Percentiles rank a stretch among this genome's conserved stretches.
These are phyloP conservation scores for Acer yangbiense DNA, from an alignment of 345 rosid species.

Conservation along the genomic window DNA sequence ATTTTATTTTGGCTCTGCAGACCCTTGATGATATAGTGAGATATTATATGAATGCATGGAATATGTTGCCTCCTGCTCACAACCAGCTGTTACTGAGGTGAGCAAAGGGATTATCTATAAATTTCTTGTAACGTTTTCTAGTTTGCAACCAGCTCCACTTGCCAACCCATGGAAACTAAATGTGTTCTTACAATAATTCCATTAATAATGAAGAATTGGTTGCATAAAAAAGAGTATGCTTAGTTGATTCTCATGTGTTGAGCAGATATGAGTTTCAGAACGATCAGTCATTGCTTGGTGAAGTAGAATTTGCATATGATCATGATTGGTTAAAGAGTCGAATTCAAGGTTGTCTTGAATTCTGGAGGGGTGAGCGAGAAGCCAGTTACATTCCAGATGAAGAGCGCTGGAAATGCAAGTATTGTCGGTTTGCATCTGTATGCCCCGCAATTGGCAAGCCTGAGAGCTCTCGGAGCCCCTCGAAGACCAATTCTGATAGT, in stretches of 20 bases:
- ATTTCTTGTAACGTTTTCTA: neutral
- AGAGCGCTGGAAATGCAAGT: constrained; percentile 84
- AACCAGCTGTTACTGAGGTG: constrained; percentile 61
- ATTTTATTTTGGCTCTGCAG: constrained; percentile 40
- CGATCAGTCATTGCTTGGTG: constrained; percentile 66
- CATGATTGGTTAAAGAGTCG: constrained; percentile 53
- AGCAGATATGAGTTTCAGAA: constrained; percentile 76
- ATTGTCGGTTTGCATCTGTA: constrained; percentile 52
- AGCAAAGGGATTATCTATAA: constrained; percentile 3
- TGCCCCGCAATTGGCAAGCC: constrained; percentile 44
- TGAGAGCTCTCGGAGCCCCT: constrained; percentile 17
- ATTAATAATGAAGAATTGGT: no score
- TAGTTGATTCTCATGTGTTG: neutral
- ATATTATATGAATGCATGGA: constrained; percentile 53
- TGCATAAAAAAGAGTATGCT: no score
- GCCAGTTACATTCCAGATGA: constrained; percentile 61
- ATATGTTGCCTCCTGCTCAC: constrained; percentile 48
- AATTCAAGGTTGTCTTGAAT: constrained; percentile 44
- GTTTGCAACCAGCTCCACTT: no score
- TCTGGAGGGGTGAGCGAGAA: constrained; percentile 70
- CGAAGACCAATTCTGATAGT: constrained; percentile 2
- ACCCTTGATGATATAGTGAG: constrained; percentile 69
- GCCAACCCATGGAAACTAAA: no score
- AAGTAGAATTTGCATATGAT: constrained; percentile 56
- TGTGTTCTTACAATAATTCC: no score